A percentile compares a stretch with the other conserved stretches of the same genome.
These are phyloP conservation scores for Ascochyta rabiei DNA, from an alignment of 2,329 filamentous ascomycete species.

Conservation along the genomic window DNA sequence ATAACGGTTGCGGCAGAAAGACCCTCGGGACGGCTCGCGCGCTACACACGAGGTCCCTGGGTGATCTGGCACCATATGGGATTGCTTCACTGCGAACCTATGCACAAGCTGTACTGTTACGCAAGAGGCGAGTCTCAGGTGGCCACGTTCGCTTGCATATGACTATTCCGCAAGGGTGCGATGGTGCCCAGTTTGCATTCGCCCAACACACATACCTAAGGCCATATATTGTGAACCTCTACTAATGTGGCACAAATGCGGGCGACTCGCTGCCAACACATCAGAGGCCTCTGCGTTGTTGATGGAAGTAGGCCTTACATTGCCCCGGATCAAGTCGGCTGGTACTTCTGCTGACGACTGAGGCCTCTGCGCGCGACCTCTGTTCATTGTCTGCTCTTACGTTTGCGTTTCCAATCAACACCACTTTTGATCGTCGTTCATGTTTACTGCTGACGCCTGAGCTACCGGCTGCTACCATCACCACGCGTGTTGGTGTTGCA, in stretches of 20 bases:
- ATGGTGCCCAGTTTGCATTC: conserved; percentile 48
- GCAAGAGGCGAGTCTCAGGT: conserved; percentile 44
- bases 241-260: conserved; percentile 48
- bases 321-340: conserved; percentile 19
- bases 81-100: conserved; percentile 42
- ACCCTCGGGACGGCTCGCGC: conserved; percentile 45
- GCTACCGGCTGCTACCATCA: conserved; percentile 20
- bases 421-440: conserved; percentile 27
- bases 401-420: conserved; percentile 28
- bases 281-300: conserved; percentile 43
- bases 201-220: conserved; percentile 46
- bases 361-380: conserved; percentile 38
- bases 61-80: conserved; percentile 48
- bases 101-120: conserved; percentile 35
- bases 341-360: conserved; percentile 44
- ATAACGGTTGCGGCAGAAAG: conserved; percentile 19
- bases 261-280: conserved; percentile 49
- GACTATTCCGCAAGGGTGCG: conserved; percentile 44
- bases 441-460: conserved; percentile 33
- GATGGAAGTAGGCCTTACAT: conserved; percentile 36
- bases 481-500: conserved; percentile 21
- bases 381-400: conserved; percentile 33
- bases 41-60: conserved; percentile 32
- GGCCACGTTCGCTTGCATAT: conserved; percentile 48
- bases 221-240: conserved; percentile 46